Evolutionary conservation across 1,284 basidiomycete genomes (phyloP).

Genomic region (Boletellus sp.): DNA sequence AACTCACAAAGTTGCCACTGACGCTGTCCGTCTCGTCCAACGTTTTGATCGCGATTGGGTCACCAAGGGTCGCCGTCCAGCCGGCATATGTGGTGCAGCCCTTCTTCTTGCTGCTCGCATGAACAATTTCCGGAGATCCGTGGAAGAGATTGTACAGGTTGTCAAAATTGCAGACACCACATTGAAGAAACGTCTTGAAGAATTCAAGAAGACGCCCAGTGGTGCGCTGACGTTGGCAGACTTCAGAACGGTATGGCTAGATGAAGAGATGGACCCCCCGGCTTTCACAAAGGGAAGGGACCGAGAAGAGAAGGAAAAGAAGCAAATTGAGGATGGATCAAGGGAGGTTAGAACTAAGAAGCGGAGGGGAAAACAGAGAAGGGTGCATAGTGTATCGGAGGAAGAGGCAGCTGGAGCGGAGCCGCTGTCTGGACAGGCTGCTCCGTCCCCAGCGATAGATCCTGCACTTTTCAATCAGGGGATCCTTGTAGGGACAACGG

Average conservation of each 20-base stretch:
- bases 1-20: constrained; percentile 87
- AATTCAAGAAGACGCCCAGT: constrained; percentile 89
- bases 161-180: constrained; percentile 98
- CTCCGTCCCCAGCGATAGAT: constrained; percentile 37
- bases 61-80: constrained; percentile 90
- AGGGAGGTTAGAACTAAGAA: constrained; percentile 31
- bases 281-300: constrained; percentile 78
- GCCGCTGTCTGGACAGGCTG: constrained; percentile 13
- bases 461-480: constrained; percentile 43
- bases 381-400: constrained; percentile 40
- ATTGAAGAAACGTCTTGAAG: constrained; percentile 89
- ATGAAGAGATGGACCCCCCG: constrained; percentile 89
- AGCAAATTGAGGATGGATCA: constrained; percentile 36
- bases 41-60: constrained; percentile 99
- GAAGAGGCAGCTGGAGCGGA: constrained; percentile 30
- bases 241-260: constrained; percentile 89
- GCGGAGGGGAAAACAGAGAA: constrained; percentile 41
- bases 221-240: constrained; percentile 86
- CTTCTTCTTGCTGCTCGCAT: constrained; percentile 94
- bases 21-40: constrained; percentile 90
- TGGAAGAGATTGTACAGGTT: constrained; percentile 96
- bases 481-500: constrained; percentile 33
- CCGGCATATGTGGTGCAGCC: constrained; percentile 96
- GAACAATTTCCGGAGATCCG: constrained; percentile 93
- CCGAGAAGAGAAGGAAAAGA: constrained; percentile 59